Evolutionary conservation across 768 basidiomycete species (phyloP), one percentile per base, ranked within the genome.

Genomic region (Mycena sanguinolenta): DNA sequence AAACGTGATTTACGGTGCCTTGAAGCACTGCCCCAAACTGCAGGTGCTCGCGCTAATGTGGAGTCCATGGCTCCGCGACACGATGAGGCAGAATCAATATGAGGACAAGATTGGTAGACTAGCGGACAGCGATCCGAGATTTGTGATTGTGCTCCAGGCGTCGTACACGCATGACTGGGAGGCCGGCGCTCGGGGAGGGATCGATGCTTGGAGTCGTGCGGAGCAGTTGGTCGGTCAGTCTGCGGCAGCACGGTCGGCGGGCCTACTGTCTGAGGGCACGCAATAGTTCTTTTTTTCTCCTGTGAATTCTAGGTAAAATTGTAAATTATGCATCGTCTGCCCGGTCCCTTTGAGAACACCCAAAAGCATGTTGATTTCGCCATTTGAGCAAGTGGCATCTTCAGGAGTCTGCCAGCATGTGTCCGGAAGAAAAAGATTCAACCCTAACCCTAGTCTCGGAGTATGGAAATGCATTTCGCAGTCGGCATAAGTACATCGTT

Each of bases 101-200:
- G n/a, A n/a, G n/a, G n/a, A n/a, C n/a, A n/a, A 46, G 44, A 46
- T 46, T 46, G 21, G 44, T n/a, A n/a, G 4, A n/a, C n/a, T 46
- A 5, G 44, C 44, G 44, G 7, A 46, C 7, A n/a, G 21, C 2
- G 44, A 46, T n/a, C 21, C 21, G 44, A 46, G 44, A n/a, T 46
- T 46, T 17, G 44, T 46, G 44, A 46, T 46, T 28, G 58, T 42
- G 36, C n/a, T 38, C 36, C n/a, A 12, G 36, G 14, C 55, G 34
- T 38, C 34, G 34, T n/a, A 57, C n/a, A 7, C 34, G 21, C 55
- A 42, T 7, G 58, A 58, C 39, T 58, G 58, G 58, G n/a, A 58
- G 39, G 27, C 23, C 4, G 58, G 58, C 0, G 38, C 58, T 8
- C 4, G 27, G 39, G 58, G 58, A n/a, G 19, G 44, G 44, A 46